Evolutionary conservation across 2,329 filamentous ascomycete species (phyloP).

Genomic region (Colletotrichum lentis): DNA sequence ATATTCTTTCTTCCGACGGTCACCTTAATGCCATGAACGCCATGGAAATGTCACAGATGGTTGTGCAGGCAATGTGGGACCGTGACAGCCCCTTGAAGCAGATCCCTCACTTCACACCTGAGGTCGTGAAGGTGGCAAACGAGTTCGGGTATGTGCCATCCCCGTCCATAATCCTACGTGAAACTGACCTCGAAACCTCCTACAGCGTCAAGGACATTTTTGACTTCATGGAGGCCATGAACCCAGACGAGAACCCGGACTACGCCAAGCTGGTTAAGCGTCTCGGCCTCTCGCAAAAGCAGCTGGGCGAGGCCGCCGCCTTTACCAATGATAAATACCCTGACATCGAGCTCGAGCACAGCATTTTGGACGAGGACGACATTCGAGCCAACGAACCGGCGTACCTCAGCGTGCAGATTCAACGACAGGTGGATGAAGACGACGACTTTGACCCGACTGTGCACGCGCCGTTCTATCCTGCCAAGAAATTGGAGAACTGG

Average conservation of each 20-base stretch:
- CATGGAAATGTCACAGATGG: constrained; percentile 99
- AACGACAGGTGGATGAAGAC: constrained; percentile 80
- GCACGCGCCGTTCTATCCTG: constrained; percentile 93
- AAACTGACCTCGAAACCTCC: constrained; percentile 45
- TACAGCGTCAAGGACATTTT: constrained; percentile 88
- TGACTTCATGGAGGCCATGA: constrained; percentile 99
- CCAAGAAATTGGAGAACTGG: constrained; percentile 95
- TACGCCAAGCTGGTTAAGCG: constrained; percentile 80
- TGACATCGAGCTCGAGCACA: constrained; percentile 89
- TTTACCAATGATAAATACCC: constrained; percentile 98
- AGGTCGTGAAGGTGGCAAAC: constrained; percentile 83
- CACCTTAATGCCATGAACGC: constrained; percentile 97
- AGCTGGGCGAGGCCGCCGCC: constrained; percentile 86
- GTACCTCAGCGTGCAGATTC: constrained; percentile 83
- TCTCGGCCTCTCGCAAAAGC: constrained; percentile 79
- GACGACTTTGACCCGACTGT: constrained; percentile 79
- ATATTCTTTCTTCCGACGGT: constrained; percentile 93
- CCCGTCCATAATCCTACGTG: neutral
- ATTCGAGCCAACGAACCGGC: constrained; percentile 83
- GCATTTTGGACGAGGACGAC: constrained; percentile 81
- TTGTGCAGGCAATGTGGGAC: constrained; percentile 99
- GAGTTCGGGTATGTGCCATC: constrained; percentile 71
- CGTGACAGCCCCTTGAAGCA: constrained; percentile 96
- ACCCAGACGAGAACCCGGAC: constrained; percentile 87
- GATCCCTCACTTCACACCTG: constrained; percentile 90